Conservation (phyloP, 2,329 filamentous ascomycete genomes). For the Venturia asperata region DNA sequence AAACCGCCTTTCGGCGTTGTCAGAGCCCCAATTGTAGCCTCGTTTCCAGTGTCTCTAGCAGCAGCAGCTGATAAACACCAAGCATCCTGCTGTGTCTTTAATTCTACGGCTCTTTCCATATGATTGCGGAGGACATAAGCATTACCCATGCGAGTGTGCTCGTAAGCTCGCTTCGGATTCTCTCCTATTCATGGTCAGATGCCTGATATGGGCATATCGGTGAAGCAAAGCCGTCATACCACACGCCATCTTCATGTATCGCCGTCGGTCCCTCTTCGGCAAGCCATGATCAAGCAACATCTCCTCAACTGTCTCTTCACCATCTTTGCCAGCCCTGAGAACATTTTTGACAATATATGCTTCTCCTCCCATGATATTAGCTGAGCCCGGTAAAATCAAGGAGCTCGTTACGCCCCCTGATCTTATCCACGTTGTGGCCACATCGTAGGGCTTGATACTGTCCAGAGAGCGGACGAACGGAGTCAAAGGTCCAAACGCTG, state of each 20-base stretch:
- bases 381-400: slow-evolving; percentile 59
- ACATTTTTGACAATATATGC: slow-evolving; percentile 63
- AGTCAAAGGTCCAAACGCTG: slow-evolving; percentile 44
- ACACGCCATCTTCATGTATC: slow-evolving; percentile 72
- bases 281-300: slow-evolving; percentile 39
- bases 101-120: slow-evolving; percentile 53
- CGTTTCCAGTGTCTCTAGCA: slow-evolving; percentile 46
- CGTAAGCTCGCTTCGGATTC: slow-evolving; percentile 59
- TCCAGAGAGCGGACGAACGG: slow-evolving; percentile 63
- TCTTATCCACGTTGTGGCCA: slow-evolving; percentile 61
- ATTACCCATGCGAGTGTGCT: slow-evolving; percentile 58
- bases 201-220: background rate
- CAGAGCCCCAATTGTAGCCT: slow-evolving; percentile 35
- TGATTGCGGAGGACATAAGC: slow-evolving; percentile 63
- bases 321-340: slow-evolving; percentile 48
- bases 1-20: slow-evolving; percentile 29
- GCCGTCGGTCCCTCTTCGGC: slow-evolving; percentile 59
- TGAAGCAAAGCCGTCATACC: slow-evolving; percentile 25
- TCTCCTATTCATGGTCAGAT: slow-evolving; percentile 40
- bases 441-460: slow-evolving; percentile 55
- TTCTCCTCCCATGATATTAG: slow-evolving; percentile 68
- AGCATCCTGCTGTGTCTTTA: slow-evolving; percentile 57
- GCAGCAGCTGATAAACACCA: slow-evolving; percentile 56
- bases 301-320: slow-evolving; percentile 57
- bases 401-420: slow-evolving; percentile 66